Evolutionary conservation across 2,329 filamentous ascomycete genomes (phyloP).

Genomic region (Aureobasidium sp.): DNA sequence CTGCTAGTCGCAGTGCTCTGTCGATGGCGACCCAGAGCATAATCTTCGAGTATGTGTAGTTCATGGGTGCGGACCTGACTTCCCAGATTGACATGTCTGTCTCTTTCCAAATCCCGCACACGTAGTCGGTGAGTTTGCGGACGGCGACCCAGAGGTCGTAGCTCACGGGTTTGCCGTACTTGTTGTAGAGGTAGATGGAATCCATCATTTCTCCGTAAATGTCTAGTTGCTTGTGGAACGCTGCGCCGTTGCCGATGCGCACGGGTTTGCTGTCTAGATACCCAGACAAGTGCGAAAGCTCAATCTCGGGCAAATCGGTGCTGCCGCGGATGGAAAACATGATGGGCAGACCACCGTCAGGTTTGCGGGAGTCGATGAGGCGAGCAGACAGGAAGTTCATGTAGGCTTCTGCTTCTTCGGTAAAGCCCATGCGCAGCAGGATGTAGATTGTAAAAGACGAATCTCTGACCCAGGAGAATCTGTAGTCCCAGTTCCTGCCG

Average conservation of each 20-base stretch:
- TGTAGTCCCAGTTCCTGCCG: slow-evolving; percentile 56
- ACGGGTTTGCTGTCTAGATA: slow-evolving; percentile 66
- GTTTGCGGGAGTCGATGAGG: slow-evolving; percentile 54
- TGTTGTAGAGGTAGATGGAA: slow-evolving; percentile 57
- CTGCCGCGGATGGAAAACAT: slow-evolving; percentile 73
- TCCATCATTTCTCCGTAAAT: slow-evolving; percentile 59
- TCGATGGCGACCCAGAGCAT: slow-evolving; percentile 80
- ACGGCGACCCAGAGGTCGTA: slow-evolving; percentile 72
- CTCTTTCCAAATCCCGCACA: slow-evolving; percentile 59
- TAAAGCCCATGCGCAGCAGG: slow-evolving; percentile 68
- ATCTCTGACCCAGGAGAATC: slow-evolving; percentile 69
- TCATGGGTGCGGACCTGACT: slow-evolving; percentile 66
- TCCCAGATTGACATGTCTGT: slow-evolving; percentile 80
- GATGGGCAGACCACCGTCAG: slow-evolving; percentile 61
- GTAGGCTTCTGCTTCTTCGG: slow-evolving; percentile 67
- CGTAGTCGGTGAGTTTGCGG: slow-evolving; percentile 62
- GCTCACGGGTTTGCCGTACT: slow-evolving; percentile 51
- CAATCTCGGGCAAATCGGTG: slow-evolving; percentile 65
- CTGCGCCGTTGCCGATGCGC: slow-evolving; percentile 69
- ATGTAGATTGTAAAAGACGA: slow-evolving; percentile 72
- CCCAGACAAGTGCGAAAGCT: slow-evolving; percentile 63
- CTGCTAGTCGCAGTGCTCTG: slow-evolving; percentile 16
- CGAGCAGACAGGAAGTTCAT: slow-evolving; percentile 71
- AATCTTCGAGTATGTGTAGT: slow-evolving; percentile 75
- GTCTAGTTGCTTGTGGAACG: slow-evolving; percentile 69